Conservation (phyloP, 2,329 filamentous ascomycete species). For the Pyricularia grisea region DNA sequence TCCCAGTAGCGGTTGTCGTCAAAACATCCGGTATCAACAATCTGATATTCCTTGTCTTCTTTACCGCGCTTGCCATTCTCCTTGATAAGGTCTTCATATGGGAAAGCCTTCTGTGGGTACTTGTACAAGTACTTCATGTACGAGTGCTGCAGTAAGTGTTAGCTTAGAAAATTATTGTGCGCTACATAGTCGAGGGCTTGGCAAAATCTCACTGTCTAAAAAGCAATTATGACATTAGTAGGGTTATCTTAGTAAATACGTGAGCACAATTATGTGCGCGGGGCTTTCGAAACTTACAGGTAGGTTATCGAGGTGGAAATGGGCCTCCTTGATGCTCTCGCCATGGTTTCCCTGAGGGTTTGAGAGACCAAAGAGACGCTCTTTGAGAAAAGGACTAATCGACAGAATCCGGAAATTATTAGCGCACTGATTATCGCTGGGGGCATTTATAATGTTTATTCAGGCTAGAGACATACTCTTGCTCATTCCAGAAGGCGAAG, state of each 20-base stretch:
- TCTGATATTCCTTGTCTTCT: conserved; percentile 79
- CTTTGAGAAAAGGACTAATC: conserved; percentile 78
- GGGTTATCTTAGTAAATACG: conserved; percentile 9
- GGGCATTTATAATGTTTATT: background rate
- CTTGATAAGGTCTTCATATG: conserved; percentile 77
- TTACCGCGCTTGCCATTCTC: conserved; percentile 73
- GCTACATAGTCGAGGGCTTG: background rate
- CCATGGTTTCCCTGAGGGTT: conserved; percentile 97
- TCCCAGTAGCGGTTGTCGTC: conserved; percentile 92
- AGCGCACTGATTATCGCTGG: conserved; percentile 13
- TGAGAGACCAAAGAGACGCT: conserved; percentile 87
- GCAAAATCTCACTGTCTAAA: conserved; percentile 32
- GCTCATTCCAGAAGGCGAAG: conserved; percentile 95
- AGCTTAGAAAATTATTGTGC: conserved; percentile 3
- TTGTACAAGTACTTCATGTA: conserved; percentile 99
- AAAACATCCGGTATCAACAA: conserved; percentile 82
- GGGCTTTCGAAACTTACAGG: conserved; percentile 37
- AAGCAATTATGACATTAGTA: conserved; percentile 13
- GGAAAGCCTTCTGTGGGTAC: conserved; percentile 85
- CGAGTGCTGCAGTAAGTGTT: conserved; percentile 55
- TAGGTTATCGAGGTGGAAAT: conserved; percentile 94
- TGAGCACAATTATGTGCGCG: background rate
- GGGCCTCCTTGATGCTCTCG: conserved; percentile 91
- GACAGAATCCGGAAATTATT: conserved; percentile 56
- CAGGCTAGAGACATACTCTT: conserved; percentile 56